Evolutionary conservation across 1,284 basidiomycete species (phyloP), one percentile per base, ranked within the genome.

Genomic region (Moniliophthora roreri): DNA sequence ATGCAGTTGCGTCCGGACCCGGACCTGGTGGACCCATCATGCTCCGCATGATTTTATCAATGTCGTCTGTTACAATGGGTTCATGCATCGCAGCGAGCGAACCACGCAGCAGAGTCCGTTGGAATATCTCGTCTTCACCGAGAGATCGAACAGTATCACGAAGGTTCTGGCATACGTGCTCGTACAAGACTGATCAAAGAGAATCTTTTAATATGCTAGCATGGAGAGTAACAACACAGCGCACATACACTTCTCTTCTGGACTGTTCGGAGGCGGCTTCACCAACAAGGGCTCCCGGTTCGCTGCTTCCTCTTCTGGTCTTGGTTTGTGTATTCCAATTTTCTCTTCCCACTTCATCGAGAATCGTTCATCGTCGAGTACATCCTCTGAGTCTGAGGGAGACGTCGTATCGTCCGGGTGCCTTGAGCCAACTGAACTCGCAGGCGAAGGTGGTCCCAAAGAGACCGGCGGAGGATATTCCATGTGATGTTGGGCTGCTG

Each of bases 41-140:
- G 62, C 78, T 80, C 34, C 72, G 76, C 80, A 90, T 81, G 58
- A 90, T 77, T 10, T 65, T 62, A 63, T 87, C 84, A 48, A 89
- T 74, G 56, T 86, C 78, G 36, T 71, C 72, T 10, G 84, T 75
- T 11, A 77, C 74, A 1, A 81, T 76, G 39, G 78, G 75, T 4
- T 72, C 71, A 51, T 84, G 80, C 37, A 79, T 62, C 23, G 72
- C 76, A 37, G 79, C 74, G 54, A 75, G 77, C 3, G 83, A 81
- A 49, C 81, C 79, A 38, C 76, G 78, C 23, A 80, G 68, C n/a
- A 85, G 65, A 21, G 76, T 78, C 52, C 80, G 77, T 58, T 87
- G 85, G 58, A 86, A 82, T 18, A 82, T 64, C 44, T 86, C 84
- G 57, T 88, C 78, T 44, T 88, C 85, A 58, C 85, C 79, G n/a